Percentiles rank a stretch among this genome's conserved stretches.
Evolutionary conservation across 192 early-diverging fungal genomes (phyloP).

Genomic region (Cetraspora pellucida): DNA sequence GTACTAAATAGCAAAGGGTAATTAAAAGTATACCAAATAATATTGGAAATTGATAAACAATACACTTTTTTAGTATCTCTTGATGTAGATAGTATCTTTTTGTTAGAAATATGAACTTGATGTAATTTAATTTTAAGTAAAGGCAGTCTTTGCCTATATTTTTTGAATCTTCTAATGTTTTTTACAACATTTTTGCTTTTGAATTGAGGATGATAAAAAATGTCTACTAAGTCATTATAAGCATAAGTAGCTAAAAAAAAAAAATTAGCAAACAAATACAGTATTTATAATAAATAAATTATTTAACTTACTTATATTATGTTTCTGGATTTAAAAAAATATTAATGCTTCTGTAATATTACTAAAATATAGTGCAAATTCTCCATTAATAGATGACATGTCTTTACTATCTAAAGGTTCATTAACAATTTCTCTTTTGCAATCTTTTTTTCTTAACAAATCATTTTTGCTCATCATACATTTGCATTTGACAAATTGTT

Average conservation of each 20-base stretch:
- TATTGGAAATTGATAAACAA: background rate
- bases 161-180: background rate
- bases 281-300: background rate
- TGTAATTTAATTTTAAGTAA: background rate
- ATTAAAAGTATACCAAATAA: conserved; percentile 8
- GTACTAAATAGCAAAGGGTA: background rate
- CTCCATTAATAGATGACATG: background rate
- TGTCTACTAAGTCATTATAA: conserved; percentile 1
- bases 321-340: background rate
- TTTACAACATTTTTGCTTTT: background rate
- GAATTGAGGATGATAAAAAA: background rate
- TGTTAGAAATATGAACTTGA: background rate
- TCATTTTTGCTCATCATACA: background rate
- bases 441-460: background rate
- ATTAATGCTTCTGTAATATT: background rate
- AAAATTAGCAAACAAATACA: background rate
- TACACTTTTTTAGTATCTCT: background rate
- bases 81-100: background rate
- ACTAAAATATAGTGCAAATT: background rate
- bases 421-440: background rate
- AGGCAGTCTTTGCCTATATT: background rate
- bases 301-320: conserved; percentile 15
- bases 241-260: conserved; percentile 1
- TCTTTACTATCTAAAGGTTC: background rate
- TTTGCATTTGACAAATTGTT: too few relatives aligned